Conservation (phyloP, 352 stramenopile genomes). For the Bremia lactucae region DNA sequence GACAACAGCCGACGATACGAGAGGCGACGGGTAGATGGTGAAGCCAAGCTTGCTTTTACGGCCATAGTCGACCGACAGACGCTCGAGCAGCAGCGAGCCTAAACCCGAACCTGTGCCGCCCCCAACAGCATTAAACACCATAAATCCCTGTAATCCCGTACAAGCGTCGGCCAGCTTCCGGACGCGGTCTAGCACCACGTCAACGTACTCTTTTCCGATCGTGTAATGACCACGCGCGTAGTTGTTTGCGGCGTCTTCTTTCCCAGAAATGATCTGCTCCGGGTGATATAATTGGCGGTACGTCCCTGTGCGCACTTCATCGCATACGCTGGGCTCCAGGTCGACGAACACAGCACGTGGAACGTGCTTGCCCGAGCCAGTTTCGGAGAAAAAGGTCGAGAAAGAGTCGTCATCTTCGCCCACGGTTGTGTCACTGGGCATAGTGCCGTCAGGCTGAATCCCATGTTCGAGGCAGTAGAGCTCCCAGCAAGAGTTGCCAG, state of each 20-base stretch:
- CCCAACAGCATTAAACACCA: slow-evolving; percentile 96
- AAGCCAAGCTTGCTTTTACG: slow-evolving; percentile 98
- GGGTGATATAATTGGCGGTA: slow-evolving; percentile 97
- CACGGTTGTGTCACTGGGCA: slow-evolving; percentile 11
- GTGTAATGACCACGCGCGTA: slow-evolving; percentile 90
- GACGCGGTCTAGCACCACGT: slow-evolving; percentile 95
- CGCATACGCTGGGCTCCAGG: slow-evolving; percentile 95
- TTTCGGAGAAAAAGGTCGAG: slow-evolving; percentile 95
- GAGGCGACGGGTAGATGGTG: slow-evolving; percentile 93
- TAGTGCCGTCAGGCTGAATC: slow-evolving; percentile 85
- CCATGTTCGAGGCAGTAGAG: slow-evolving; percentile 90
- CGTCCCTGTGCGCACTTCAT: slow-evolving; percentile 93
- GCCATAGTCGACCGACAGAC: slow-evolving; percentile 95
- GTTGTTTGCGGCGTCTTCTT: slow-evolving; percentile 93
- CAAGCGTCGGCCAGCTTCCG: slow-evolving; percentile 96
- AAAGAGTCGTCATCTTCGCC: slow-evolving; percentile 88
- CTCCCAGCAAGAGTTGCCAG: slow-evolving; percentile 88
- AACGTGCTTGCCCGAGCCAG: slow-evolving; percentile 92
- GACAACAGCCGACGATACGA: slow-evolving; percentile 87
- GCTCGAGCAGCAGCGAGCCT: slow-evolving; percentile 93
- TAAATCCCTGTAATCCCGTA: slow-evolving; percentile 96
- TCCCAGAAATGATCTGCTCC: slow-evolving; percentile 98
- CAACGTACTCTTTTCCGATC: slow-evolving; percentile 94
- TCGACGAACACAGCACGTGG: slow-evolving; percentile 96
- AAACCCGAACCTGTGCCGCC: slow-evolving; percentile 96